phyloP scores from a whole-genome alignment of 208 protist genomes.

The Leishmania guyanensis region DNA sequence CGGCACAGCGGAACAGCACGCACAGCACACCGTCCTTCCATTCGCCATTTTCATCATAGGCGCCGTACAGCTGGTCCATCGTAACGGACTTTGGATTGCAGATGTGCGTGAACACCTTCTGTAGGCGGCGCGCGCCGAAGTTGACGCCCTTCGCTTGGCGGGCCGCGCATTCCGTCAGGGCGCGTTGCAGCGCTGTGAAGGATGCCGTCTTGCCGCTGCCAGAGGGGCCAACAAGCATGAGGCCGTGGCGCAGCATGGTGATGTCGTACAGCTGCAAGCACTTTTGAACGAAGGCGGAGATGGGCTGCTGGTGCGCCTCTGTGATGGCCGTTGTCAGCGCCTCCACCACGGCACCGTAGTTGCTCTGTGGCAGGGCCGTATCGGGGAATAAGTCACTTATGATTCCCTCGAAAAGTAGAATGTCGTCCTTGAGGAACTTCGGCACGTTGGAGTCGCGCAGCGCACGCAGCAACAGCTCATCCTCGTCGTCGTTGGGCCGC shows the following conservation, averaged over 20 bases:
- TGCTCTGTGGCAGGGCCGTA: constrained; percentile 84
- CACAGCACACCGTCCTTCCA: constrained; percentile 98
- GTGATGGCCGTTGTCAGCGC: constrained; percentile 70
- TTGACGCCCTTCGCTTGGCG: constrained; percentile 77
- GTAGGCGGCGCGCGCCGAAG: constrained; percentile 71
- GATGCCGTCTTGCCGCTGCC: constrained; percentile 96
- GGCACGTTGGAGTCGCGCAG: constrained; percentile 98
- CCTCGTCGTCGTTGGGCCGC: constrained; percentile 91
- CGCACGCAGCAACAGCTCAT: constrained; percentile 94
- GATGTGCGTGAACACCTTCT: constrained; percentile 93
- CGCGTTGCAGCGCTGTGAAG: constrained; percentile 86
- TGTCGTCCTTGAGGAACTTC: constrained; percentile 97
- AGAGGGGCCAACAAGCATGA: constrained; percentile 98
- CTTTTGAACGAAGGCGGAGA: constrained; percentile 95
- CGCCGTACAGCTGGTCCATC: constrained; percentile 98
- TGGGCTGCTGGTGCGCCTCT: constrained; percentile 84
- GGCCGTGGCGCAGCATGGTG: constrained; percentile 97
- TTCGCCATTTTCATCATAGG: constrained; percentile 96
- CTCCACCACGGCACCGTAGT: constrained; percentile 94
- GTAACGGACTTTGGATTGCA: constrained; percentile 98
- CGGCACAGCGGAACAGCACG: constrained; percentile 92
- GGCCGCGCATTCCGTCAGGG: constrained; percentile 74
- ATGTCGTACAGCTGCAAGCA: constrained; percentile 98
- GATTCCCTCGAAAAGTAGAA: constrained; percentile 96
- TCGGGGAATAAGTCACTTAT: constrained; percentile 99